Base-by-base conservation (phyloP, 192 early-diverging fungal species). In the Dispira parvispora region DNA sequence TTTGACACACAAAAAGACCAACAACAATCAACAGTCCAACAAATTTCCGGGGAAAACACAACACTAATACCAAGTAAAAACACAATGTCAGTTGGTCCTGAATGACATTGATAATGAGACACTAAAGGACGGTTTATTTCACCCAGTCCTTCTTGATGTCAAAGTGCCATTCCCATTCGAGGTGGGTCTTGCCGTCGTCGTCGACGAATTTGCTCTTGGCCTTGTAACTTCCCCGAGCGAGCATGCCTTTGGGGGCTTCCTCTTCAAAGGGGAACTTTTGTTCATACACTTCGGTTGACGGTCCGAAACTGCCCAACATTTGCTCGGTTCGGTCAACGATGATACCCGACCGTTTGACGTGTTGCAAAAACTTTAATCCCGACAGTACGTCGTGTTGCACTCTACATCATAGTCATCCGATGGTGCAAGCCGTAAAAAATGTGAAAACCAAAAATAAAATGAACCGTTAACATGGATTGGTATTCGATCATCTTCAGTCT, bases 241-340 rank as follows among this genome's bases (percentile, higher is more conserved):
- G 54, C 83, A 92, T 83, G 44, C 96, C 94, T 20, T 78, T 82
- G 12, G 96, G 96, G 16, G 96, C 96, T 67, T 90, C 93, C 63
- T 92, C 87, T 1, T 70, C 8, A 45, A 78, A 52, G n/a, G 26
- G 69, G 76, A 99, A 96, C 78, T 52, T 56, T 73, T 90, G 89
- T 77, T 90, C 89, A 69, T 92, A 87, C 57, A 82, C 69, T 45
- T 84, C 78, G 27, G 71, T 61, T 49, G 79, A 75, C 44, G 96
- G 94, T 43, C 94, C 94, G 66, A 92, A 99, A 63, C 86, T 89
- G 61, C 96, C 96, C 68, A 95, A 81, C 93, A 99, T 96, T 67
- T 94, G 89, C 67, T 99, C 91, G 62, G 78, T 82, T 76, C 84
- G 89, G 67, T 96, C 96, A 32, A 96, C 88, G 79, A 68, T 20